Percentiles rank a stretch among this genome's conserved stretches.
These are phyloP conservation scores for Yamadazyma pseudoaaseri DNA, from an alignment of 1,139 yeast genomes.

Conservation along the genomic window DNA sequence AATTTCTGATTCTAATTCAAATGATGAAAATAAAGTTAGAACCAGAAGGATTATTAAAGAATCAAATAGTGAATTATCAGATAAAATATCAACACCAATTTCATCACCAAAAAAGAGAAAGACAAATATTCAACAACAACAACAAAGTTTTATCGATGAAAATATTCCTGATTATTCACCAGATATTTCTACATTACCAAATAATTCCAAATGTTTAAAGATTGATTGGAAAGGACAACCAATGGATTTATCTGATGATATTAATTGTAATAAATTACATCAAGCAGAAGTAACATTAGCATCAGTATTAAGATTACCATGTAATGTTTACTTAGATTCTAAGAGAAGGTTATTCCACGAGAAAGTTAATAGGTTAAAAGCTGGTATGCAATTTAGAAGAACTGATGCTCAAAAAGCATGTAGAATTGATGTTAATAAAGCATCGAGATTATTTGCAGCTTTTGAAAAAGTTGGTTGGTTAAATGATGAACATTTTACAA, in stretches of 20 bases:
- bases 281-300: conserved; percentile 93
- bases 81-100: conserved; percentile 10
- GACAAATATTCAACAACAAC: conserved; percentile 28
- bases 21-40: conserved; percentile 47
- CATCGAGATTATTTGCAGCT: conserved; percentile 87
- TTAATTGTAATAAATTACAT: conserved; percentile 67
- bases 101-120: conserved; percentile 41
- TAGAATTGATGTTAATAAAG: conserved; percentile 95
- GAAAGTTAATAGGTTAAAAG: conserved; percentile 74
- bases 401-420: conserved; percentile 98
- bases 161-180: conserved; percentile 78
- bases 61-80: conserved; percentile 13
- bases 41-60: conserved; percentile 41
- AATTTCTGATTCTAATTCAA: conserved; percentile 24
- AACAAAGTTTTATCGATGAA: conserved; percentile 54
- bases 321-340: conserved; percentile 85
- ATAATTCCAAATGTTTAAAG: conserved; percentile 66
- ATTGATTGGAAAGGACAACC: conserved; percentile 99
- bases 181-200: conserved; percentile 53
- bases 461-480: conserved; percentile 97
- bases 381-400: conserved; percentile 84
- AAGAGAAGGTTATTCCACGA: conserved; percentile 88
- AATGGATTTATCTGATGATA: conserved; percentile 82
- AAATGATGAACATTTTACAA: conserved; percentile 68
- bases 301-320: conserved; percentile 83